Evolutionary conservation across 768 basidiomycete species (phyloP).

Genomic region (Auricularia sp.): DNA sequence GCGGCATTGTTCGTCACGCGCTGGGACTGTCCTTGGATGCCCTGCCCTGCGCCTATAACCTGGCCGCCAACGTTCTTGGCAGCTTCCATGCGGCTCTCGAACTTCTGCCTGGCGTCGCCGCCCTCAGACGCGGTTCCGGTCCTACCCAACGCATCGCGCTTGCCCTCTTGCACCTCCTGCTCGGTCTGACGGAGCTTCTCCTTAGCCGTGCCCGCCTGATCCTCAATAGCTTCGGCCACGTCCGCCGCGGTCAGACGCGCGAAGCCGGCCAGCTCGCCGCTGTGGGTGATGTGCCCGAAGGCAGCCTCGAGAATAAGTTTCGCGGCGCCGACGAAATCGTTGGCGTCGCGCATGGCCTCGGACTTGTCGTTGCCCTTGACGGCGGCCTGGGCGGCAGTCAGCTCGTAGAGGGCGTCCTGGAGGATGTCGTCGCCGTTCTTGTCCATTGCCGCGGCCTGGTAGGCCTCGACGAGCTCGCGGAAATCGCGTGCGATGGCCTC

Average conservation of each 20-base stretch:
- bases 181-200: conserved; percentile 45
- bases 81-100: conserved; percentile 59
- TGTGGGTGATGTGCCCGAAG: conserved; percentile 37
- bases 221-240: conserved; percentile 48
- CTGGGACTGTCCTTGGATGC: conserved; percentile 29
- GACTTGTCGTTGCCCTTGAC: conserved; percentile 25
- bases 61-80: conserved; percentile 46
- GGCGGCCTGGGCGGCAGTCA: conserved; percentile 40
- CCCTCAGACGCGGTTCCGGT: conserved; percentile 32
- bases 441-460: conserved; percentile 40
- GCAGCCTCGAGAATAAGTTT: conserved; percentile 41
- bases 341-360: conserved; percentile 39
- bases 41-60: conserved; percentile 45
- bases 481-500: conserved; percentile 39
- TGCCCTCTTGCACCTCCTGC: conserved; percentile 46
- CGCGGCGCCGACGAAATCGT: conserved; percentile 39
- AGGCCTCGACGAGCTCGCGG: conserved; percentile 43
- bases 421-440: conserved; percentile 61
- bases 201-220: conserved; percentile 40
- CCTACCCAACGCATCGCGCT: conserved; percentile 47
- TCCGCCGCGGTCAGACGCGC: conserved; percentile 55
- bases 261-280: conserved; percentile 54
- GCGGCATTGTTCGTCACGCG: conserved; percentile 35
- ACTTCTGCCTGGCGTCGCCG: conserved; percentile 44
- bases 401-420: conserved; percentile 57